phyloP scores from a whole-genome alignment of 257 asterid genomes.

The Nicotiana paniculata region DNA sequence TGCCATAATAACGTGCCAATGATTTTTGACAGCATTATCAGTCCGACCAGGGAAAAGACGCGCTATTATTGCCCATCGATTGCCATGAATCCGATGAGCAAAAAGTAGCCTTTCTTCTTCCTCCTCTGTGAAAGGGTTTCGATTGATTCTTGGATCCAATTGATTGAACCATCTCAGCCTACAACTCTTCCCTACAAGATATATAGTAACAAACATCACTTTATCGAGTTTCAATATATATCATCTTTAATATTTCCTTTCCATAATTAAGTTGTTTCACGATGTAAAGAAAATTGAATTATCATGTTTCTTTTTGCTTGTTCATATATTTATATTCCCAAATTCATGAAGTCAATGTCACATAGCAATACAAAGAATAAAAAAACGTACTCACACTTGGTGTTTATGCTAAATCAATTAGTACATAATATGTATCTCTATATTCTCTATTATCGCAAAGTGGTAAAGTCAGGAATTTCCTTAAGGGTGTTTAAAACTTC shows the following conservation, averaged over 20 bases:
- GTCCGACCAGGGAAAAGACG: constrained; percentile 46
- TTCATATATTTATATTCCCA: neutral
- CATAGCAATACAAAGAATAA: neutral
- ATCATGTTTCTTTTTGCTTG: neutral
- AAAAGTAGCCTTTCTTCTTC: constrained; percentile 36
- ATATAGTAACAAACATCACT: neutral
- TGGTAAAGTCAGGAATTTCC: too few species aligned
- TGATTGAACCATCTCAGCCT: constrained; percentile 57
- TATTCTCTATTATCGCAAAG: too few species aligned
- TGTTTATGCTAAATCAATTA: neutral
- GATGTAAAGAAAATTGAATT: neutral
- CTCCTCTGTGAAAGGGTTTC: constrained; percentile 37
- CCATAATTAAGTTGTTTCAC: neutral
- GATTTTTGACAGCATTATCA: constrained; percentile 51
- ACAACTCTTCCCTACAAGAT: constrained; percentile 40
- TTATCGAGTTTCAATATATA: neutral
- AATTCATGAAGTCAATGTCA: neutral
- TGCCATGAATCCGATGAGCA: constrained; percentile 39
- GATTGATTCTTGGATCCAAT: constrained; percentile 43
- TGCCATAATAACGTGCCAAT: constrained; percentile 51
- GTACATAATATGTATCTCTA: neutral
- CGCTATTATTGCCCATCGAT: constrained; percentile 45
- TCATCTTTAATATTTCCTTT: neutral
- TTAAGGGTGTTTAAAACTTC: too few species aligned
- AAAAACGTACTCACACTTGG: neutral